phyloP scores from a whole-genome alignment of 306 rosid species.

The Prunus mira region DNA sequence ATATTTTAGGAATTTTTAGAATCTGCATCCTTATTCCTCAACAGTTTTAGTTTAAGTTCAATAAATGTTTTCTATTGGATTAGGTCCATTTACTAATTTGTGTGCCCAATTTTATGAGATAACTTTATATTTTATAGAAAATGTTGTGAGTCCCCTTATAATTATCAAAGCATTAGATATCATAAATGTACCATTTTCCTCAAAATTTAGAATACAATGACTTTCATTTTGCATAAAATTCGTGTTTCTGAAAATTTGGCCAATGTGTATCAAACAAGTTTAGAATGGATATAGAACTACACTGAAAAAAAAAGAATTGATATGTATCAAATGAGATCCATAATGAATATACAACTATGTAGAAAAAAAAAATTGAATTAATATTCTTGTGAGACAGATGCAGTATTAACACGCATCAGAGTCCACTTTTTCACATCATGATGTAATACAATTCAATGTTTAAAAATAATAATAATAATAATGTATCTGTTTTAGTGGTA shows the following conservation, averaged over 20 bases:
- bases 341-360: not conserved
- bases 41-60: not conserved
- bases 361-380: not conserved
- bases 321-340: not conserved
- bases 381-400: not conserved
- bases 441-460: not conserved
- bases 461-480: too few relatives aligned
- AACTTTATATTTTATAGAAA: not conserved
- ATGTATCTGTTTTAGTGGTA: not conserved
- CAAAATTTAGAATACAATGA: not conserved
- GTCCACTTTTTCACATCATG: not conserved
- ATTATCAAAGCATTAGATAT: not conserved
- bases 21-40: not conserved
- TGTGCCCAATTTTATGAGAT: not conserved
- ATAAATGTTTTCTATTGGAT: not conserved
- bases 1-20: not conserved
- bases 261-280: not conserved
- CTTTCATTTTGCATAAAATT: not conserved
- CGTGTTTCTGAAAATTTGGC: not conserved
- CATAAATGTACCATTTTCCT: not conserved
- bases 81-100: not conserved
- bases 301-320: not conserved
- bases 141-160: not conserved
- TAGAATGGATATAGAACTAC: not conserved
- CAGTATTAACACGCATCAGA: not conserved